Evolutionary conservation across 257 asterid species (phyloP).

Genomic region (Asclepias syriaca): DNA sequence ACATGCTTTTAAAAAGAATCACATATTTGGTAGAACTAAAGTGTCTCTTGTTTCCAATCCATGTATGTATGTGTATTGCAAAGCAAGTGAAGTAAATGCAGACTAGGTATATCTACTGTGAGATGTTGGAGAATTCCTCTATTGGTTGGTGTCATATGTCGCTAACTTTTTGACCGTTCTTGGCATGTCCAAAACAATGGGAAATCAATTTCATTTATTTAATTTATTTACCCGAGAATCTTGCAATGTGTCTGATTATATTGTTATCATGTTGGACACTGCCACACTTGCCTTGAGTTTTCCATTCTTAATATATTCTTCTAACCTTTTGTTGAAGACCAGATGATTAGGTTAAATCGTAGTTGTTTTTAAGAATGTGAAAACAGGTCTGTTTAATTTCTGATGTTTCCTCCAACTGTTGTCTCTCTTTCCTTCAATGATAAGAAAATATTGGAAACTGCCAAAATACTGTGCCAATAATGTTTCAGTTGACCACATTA

Average conservation of each 20-base stretch:
- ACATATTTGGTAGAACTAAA: neutral
- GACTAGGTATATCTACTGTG: neutral
- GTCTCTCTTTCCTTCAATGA: neutral
- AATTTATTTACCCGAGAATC: neutral
- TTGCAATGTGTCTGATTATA: neutral
- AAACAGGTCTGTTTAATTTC: neutral
- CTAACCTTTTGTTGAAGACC: neutral
- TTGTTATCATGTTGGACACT: neutral
- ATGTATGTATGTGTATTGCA: neutral
- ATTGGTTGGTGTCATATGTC: neutral
- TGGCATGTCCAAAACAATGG: neutral
- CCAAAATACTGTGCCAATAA: neutral
- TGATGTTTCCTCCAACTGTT: neutral
- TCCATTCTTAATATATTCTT: neutral
- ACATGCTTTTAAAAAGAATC: neutral
- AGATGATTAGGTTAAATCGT: neutral
- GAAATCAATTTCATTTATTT: neutral
- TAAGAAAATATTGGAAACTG: neutral
- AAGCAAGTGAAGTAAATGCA: neutral
- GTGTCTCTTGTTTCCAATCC: neutral
- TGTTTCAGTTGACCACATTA: neutral
- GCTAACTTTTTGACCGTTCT: neutral
- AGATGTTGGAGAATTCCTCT: neutral
- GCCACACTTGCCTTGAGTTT: neutral
- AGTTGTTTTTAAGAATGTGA: neutral